Base-by-base conservation (phyloP, 495 filamentous ascomycete species). In the Pyrenula massariospora region DNA sequence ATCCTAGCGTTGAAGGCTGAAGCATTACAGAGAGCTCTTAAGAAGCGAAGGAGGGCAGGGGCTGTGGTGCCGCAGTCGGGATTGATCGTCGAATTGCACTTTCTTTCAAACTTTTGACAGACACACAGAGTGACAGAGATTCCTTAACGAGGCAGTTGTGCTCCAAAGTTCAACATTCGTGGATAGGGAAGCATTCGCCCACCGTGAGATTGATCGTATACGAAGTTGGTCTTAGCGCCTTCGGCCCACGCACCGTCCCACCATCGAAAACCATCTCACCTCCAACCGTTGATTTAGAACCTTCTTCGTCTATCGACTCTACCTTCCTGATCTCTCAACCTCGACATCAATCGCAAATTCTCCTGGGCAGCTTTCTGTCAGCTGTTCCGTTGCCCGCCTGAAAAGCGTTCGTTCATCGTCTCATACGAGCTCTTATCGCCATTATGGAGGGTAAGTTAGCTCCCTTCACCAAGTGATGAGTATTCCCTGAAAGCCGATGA, bases 371-470 rank as follows among this genome's bases (percentile, higher is more conserved):
- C 31, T 8, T 42, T 15, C 31, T 42, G 8, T 42, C 8, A 42
- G 31, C 31, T 42, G 31, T 42, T 15, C 15, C 31, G 31, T 15
- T 42, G 31, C 15, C 31, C 15, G 61, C 51, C 59, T 61, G 61
- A 56, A 59, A n/a, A 57, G 59, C 61, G 59, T 58, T 59, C 61
- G 58, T 55, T 61, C 61, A 65, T 66, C 65, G 63, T 67, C 67
- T 64, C 70, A 62, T 68, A 65, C 66, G 60, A 57, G 57, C 53
- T 60, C 53, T 51, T 57, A 53, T 53, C 59, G 70, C 74, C 78
- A 78, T 71, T 73, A 91, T 91, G 87, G 87, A 91, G 80, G 87
- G 87, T 91, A 79, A 78, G 83, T 52, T 5, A 19, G 8, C 50
- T 20, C 50, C 31, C 31, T 42, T 42, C 31, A 42, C 15, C 15